These are phyloP conservation scores for Stephanodiscus minutulus DNA, from an alignment of 108 stramenopile genomes.

Conservation along the genomic window DNA sequence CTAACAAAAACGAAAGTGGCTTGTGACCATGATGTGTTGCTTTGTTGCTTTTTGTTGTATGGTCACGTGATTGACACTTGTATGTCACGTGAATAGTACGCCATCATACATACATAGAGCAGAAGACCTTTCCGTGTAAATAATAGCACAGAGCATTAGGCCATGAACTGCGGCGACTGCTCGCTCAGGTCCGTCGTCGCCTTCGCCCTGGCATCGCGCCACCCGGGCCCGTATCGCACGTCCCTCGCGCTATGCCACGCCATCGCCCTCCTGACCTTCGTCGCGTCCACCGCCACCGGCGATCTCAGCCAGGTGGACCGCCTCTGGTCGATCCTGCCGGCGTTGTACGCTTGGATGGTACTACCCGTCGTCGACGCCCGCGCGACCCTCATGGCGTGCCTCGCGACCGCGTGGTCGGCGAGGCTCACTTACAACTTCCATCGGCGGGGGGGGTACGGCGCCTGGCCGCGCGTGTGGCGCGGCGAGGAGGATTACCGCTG, in stretches of 20 bases:
- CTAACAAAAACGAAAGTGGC: too few species aligned
- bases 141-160: too few species aligned
- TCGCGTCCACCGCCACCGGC: slow-evolving; percentile 44
- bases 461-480: slow-evolving; percentile 54
- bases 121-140: too few species aligned
- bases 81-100: too few species aligned
- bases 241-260: slow-evolving; percentile 6
- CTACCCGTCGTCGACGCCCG: slow-evolving; percentile 54
- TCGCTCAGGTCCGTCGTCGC: too few species aligned
- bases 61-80: too few species aligned
- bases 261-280: slow-evolving; percentile 40
- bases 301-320: slow-evolving; percentile 81
- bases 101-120: too few species aligned
- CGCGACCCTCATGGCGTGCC: slow-evolving; percentile 59
- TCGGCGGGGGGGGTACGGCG: slow-evolving; percentile 70
- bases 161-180: too few species aligned
- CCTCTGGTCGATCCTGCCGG: slow-evolving; percentile 70
- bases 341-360: slow-evolving; percentile 74
- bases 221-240: neutral
- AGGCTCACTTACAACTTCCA: slow-evolving; percentile 78
- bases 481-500: slow-evolving; percentile 87
- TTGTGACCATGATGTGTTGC: too few species aligned
- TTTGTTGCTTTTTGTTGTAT: too few species aligned
- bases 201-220: too few species aligned
- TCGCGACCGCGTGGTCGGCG: slow-evolving; percentile 72